Evolutionary conservation across 2,329 filamentous ascomycete species (phyloP).

Genomic region (Aspergillus pseudoterreus): DNA sequence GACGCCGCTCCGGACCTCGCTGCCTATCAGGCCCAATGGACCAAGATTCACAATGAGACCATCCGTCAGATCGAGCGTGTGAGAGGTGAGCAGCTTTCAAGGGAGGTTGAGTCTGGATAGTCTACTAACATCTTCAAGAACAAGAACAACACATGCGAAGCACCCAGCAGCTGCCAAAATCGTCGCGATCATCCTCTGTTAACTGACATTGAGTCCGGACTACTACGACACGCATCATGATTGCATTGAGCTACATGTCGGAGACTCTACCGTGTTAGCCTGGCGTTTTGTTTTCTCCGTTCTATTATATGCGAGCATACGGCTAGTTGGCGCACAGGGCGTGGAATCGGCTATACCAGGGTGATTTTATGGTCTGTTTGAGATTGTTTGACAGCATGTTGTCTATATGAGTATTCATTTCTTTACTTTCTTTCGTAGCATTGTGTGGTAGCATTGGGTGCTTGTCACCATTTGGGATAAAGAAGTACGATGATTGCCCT

Average conservation of each 20-base stretch:
- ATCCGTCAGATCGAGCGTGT: slow-evolving; percentile 14
- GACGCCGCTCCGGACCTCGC: slow-evolving; percentile 7
- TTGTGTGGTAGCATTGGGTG: neutral
- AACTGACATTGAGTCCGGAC: neutral
- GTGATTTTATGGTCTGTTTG: neutral
- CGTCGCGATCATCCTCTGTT: neutral
- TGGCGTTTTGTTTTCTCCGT: neutral
- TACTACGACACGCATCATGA: neutral
- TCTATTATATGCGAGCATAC: neutral
- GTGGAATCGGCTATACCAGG: neutral
- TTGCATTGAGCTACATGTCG: neutral
- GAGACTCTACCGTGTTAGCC: neutral
- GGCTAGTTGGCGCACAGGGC: neutral
- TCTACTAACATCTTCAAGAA: neutral
- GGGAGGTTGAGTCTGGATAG: too few relatives aligned
- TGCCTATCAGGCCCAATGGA: slow-evolving; percentile 13
- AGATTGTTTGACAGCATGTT: neutral
- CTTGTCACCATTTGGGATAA: neutral
- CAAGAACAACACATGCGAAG: slow-evolving; percentile 1
- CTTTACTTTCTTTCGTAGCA: neutral
- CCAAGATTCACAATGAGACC: slow-evolving; percentile 14
- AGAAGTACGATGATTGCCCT: too few relatives aligned
- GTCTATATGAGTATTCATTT: neutral
- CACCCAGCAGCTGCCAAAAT: neutral
- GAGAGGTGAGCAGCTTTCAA: slow-evolving; percentile 3